Conservation (phyloP, 352 stramenopile genomes). For the Phytophthora lateralis region DNA sequence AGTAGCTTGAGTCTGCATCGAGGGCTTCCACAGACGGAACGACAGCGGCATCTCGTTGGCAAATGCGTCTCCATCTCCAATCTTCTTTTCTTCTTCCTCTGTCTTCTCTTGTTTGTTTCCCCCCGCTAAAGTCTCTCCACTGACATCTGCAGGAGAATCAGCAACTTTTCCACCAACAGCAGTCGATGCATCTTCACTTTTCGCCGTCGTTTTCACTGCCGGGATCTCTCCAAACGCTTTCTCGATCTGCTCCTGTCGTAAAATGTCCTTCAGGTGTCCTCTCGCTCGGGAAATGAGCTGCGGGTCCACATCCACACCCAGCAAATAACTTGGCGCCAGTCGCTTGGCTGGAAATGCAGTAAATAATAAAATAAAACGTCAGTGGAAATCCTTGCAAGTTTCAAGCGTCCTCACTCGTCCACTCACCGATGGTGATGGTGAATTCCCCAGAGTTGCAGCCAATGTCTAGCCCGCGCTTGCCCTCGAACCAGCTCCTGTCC, state of each 20-base stretch:
- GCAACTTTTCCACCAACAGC: conserved; percentile 5
- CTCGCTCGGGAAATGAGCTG: conserved; percentile 66
- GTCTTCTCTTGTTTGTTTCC: conserved; percentile 1
- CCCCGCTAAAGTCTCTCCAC: neutral
- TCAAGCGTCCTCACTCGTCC: neutral
- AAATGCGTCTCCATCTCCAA: conserved; percentile 32
- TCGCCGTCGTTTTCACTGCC: conserved; percentile 10
- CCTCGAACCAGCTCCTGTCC: conserved; percentile 68
- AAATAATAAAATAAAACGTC: conserved; percentile 9
- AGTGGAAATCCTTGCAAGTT: neutral
- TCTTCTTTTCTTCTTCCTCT: conserved; percentile 8
- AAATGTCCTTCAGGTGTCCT: conserved; percentile 64
- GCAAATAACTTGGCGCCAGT: conserved; percentile 58
- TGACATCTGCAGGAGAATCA: neutral
- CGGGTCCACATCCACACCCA: conserved; percentile 78
- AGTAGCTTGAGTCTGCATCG: conserved; percentile 32
- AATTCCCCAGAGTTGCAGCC: conserved; percentile 86
- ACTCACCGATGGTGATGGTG: conserved; percentile 57
- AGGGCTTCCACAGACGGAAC: conserved; percentile 73
- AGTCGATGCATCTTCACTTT: conserved; percentile 6
- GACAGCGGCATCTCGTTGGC: conserved; percentile 61
- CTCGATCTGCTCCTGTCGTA: conserved; percentile 63
- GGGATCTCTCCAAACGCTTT: conserved; percentile 58
- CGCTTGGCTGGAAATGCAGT: conserved; percentile 30
- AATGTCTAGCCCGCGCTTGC: conserved; percentile 72